Evolutionary conservation across 768 basidiomycete species (phyloP), one percentile per base, ranked within the genome.

Genomic region (Kwoniella pini): DNA sequence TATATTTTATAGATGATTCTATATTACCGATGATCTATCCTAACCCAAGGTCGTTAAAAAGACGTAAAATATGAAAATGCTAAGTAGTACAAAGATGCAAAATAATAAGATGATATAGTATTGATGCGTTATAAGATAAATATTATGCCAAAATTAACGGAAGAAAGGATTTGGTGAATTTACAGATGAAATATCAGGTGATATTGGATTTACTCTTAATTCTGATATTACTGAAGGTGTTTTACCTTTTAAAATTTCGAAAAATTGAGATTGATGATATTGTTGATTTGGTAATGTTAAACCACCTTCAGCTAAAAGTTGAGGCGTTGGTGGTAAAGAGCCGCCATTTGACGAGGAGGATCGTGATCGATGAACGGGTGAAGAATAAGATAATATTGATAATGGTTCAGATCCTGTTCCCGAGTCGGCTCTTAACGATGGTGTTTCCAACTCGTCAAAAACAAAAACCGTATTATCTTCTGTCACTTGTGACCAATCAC

Each of bases 271-370:
- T 4, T 48, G 56, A 19, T 52, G 50, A 17, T 52, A 24, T 2
- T 52, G 15, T 28, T 53, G 51, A 24, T 53, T 6, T 42, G 44
- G 56, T 11, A 54, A 33, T 2, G 27, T 57, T 12, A 52, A 50
- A 38, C 26, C 56, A 19, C 40, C 51, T 21, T 64, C 57, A 30
- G 62, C 50, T 4, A 57, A 15, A 19, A 64, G 30, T n/a, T 66
- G 62, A 2, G 72, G 72, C 4, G 72, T 74, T 15, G 72, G 72
- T 24, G 72, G 72, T 33, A 74, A 42, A 3, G 72, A 74, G 4
- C 49, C 58, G 31, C 62, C 53, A 19, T 55, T 62, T 5, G 65
- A 66, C 2, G 69, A 70, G 17, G 54, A 53, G 12, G 67, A 69
- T 6, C 63, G 59, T 22, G 69, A 70, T 28, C 63, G 62, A 44